These are phyloP conservation scores for Zygoascus tannicola DNA, from an alignment of 805 yeast genomes.

Conservation along the genomic window DNA sequence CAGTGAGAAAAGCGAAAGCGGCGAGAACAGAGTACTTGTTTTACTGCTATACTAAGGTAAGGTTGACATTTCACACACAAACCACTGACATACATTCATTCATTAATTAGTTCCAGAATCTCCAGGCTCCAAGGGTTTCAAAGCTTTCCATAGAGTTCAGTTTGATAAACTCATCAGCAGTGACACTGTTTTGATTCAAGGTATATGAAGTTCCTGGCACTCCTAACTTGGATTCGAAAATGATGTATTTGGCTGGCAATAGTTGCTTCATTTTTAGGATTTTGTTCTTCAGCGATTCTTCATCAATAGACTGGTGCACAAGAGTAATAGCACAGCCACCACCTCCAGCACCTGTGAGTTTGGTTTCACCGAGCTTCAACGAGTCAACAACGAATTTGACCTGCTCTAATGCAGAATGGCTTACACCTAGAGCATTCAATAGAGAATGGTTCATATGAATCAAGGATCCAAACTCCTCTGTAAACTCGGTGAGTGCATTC, in stretches of 20 bases:
- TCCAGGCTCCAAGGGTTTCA: constrained; percentile 1
- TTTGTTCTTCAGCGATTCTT: constrained; percentile 18
- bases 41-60: too few species aligned
- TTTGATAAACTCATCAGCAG: neutral
- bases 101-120: too few species aligned
- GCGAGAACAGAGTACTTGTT: too few species aligned
- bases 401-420: constrained; percentile 82
- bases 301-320: constrained; percentile 31
- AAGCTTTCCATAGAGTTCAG: neutral
- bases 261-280: constrained; percentile 28
- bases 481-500: constrained; percentile 28
- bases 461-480: constrained; percentile 43
- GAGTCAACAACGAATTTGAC: constrained; percentile 60
- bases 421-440: constrained; percentile 76
- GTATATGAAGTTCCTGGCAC: constrained; percentile 74
- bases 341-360: constrained; percentile 97
- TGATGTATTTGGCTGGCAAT: constrained; percentile 50
- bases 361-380: constrained; percentile 69
- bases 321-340: constrained; percentile 97
- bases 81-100: too few species aligned
- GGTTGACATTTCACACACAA: too few species aligned
- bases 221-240: constrained; percentile 74
- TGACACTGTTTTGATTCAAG: neutral
- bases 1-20: too few species aligned
- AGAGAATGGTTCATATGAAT: constrained; percentile 82